These are phyloP conservation scores for Hysterium pulicare DNA, from an alignment of 2,329 filamentous ascomycete species.

Conservation along the genomic window DNA sequence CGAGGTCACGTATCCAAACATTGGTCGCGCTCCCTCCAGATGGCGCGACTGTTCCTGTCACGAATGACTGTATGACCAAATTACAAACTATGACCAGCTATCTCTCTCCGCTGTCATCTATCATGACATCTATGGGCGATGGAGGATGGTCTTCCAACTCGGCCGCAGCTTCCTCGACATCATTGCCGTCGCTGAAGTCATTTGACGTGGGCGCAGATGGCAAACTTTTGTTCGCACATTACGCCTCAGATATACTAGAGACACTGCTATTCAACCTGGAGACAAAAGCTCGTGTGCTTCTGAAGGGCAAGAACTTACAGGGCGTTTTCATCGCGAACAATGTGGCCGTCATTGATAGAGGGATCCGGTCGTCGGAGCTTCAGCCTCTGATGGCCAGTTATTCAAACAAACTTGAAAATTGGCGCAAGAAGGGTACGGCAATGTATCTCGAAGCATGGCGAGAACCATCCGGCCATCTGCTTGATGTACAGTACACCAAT, in stretches of 20 bases:
- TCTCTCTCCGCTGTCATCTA: constrained; percentile 77
- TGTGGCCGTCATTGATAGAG: constrained; percentile 77
- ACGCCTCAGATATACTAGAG: constrained; percentile 86
- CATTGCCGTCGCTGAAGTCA: constrained; percentile 67
- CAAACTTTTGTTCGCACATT: constrained; percentile 81
- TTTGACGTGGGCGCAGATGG: constrained; percentile 90
- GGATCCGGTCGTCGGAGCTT: constrained; percentile 78
- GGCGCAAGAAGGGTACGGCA: constrained; percentile 80
- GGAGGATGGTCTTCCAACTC: constrained; percentile 70
- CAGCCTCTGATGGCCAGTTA: constrained; percentile 62
- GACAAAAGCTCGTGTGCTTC: constrained; percentile 65
- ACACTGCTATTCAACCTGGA: constrained; percentile 72
- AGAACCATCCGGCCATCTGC: constrained; percentile 77
- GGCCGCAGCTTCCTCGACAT: constrained; percentile 58
- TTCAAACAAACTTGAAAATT: constrained; percentile 69
- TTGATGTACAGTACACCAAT: constrained; percentile 89
- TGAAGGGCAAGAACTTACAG: constrained; percentile 70
- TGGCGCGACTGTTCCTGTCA: constrained; percentile 72
- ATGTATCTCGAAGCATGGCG: constrained; percentile 86
- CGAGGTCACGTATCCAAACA: constrained; percentile 63
- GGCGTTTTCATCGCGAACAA: constrained; percentile 92
- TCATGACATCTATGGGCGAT: constrained; percentile 88
- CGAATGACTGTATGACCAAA: constrained; percentile 79
- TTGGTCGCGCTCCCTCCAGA: constrained; percentile 71
- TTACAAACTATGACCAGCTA: constrained; percentile 86